Conservation (phyloP, 306 rosid species). For the Urtica urens region DNA sequence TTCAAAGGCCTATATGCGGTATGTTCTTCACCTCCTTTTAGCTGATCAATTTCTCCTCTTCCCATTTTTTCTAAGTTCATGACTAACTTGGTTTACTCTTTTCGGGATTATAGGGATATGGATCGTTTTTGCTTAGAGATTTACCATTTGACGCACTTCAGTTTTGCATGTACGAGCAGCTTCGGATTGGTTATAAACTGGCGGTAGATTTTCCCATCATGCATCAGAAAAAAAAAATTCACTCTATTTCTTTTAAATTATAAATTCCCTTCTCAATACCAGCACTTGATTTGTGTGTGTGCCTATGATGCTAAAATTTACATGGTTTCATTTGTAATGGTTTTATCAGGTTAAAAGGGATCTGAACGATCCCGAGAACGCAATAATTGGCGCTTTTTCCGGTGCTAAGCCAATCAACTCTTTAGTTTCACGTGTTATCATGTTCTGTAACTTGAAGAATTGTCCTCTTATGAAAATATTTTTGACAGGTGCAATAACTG, state of each 20-base stretch:
- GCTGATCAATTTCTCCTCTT: background rate
- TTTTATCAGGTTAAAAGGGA: slow-evolving; percentile 62
- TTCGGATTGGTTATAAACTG: slow-evolving; percentile 71
- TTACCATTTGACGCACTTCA: slow-evolving; percentile 93
- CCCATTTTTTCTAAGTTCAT: background rate
- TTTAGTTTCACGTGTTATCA: background rate
- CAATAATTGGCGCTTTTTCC: slow-evolving; percentile 89
- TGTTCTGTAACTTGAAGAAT: background rate
- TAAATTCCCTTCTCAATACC: too few relatives aligned
- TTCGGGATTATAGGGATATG: slow-evolving; percentile 57
- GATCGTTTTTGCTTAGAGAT: slow-evolving; percentile 80
- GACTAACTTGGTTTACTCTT: background rate
- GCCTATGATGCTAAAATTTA: background rate
- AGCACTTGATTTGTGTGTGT: too few relatives aligned
- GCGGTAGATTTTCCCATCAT: slow-evolving; percentile 45
- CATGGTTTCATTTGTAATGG: background rate
- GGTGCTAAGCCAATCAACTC: slow-evolving; percentile 32
- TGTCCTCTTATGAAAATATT: background rate
- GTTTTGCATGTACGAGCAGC: slow-evolving; percentile 90
- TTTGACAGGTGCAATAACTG: slow-evolving; percentile 76
- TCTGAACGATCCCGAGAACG: slow-evolving; percentile 82
- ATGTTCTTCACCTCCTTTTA: slow-evolving; percentile 12
- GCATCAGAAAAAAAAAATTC: too few relatives aligned
- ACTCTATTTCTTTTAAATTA: too few relatives aligned
- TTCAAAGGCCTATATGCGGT: slow-evolving; percentile 85